These are phyloP conservation scores for Ganoderma leucocontextum DNA, from an alignment of 1,284 basidiomycete species.

Conservation along the genomic window DNA sequence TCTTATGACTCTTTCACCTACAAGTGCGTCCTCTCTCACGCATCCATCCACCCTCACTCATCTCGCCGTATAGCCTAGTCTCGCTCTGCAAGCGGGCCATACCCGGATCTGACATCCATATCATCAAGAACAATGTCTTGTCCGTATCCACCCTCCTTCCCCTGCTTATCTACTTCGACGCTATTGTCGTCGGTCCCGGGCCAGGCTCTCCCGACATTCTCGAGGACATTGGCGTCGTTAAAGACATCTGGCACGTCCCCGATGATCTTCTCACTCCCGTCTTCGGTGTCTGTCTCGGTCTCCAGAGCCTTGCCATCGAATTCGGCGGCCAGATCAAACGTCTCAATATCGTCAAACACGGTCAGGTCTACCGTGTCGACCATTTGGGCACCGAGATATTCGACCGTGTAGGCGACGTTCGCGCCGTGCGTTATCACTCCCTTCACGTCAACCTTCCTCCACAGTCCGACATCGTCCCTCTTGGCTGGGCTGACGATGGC, in stretches of 20 bases:
- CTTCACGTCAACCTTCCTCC: slow-evolving; percentile 62
- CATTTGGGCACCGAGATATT: slow-evolving; percentile 72
- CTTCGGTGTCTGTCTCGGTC: slow-evolving; percentile 91
- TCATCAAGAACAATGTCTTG: slow-evolving; percentile 77
- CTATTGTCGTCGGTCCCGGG: slow-evolving; percentile 80
- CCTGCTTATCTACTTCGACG: slow-evolving; percentile 67
- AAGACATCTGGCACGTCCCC: slow-evolving; percentile 69
- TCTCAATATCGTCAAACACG: slow-evolving; percentile 77
- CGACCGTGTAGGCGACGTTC: slow-evolving; percentile 61
- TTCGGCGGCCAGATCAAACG: slow-evolving; percentile 71
- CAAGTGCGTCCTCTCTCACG: slow-evolving; percentile 63
- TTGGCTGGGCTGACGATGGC: slow-evolving; percentile 76
- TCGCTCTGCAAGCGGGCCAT: slow-evolving; percentile 67
- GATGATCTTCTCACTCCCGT: slow-evolving; percentile 69
- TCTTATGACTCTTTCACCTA: slow-evolving; percentile 88
- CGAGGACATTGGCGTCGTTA: slow-evolving; percentile 72
- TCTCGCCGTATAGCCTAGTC: slow-evolving; percentile 58
- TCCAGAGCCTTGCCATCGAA: slow-evolving; percentile 88
- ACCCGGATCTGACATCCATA: slow-evolving; percentile 65
- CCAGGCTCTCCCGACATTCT: slow-evolving; percentile 79
- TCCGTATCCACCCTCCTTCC: slow-evolving; percentile 57
- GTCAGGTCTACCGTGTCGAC: slow-evolving; percentile 75
- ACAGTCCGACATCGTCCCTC: slow-evolving; percentile 58
- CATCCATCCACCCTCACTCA: slow-evolving; percentile 14
- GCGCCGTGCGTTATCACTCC: slow-evolving; percentile 90